Percentiles rank a stretch among this genome's conserved stretches.
These are phyloP conservation scores for Yamadazyma aaseri DNA, from an alignment of 1,139 yeast genomes.

Conservation along the genomic window DNA sequence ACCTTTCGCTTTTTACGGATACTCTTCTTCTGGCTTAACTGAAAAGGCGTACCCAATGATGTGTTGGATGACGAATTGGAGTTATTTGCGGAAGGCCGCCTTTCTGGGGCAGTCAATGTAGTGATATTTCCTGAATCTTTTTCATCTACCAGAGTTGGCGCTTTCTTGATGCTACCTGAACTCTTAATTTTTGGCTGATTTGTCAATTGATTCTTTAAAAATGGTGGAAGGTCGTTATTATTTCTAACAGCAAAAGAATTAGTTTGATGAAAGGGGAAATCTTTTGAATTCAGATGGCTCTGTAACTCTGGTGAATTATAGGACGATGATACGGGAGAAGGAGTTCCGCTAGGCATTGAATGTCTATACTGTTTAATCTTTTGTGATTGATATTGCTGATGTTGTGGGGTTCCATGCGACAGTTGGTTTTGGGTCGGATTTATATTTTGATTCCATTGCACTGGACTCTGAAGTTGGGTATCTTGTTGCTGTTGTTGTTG, in stretches of 20 bases:
- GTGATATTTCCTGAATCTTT: no score
- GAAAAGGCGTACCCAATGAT: slow-evolving; percentile 11
- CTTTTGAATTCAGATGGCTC: not conserved
- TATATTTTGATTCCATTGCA: no score
- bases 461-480: slow-evolving; percentile 17
- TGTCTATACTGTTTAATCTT: slow-evolving; percentile 6
- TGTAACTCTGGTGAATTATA: slow-evolving; percentile 2
- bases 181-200: slow-evolving; percentile 11
- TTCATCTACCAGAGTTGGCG: not conserved
- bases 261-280: slow-evolving; percentile 12
- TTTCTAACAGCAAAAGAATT: slow-evolving; percentile 10
- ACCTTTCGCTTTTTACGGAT: slow-evolving; percentile 32
- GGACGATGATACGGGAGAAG: slow-evolving; percentile 10
- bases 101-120: slow-evolving; percentile 1
- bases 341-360: slow-evolving; percentile 10
- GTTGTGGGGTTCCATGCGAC: no score
- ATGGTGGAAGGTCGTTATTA: slow-evolving; percentile 9
- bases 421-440: no score
- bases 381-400: slow-evolving; percentile 8
- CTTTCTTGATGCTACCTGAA: slow-evolving; percentile 7
- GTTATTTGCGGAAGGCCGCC: not conserved
- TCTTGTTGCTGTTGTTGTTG: slow-evolving; percentile 13
- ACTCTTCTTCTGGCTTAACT: slow-evolving; percentile 14
- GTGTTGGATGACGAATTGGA: slow-evolving; percentile 1
- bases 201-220: slow-evolving; percentile 6